These are phyloP conservation scores for Trichoderma hamatum DNA, from an alignment of 2,329 filamentous ascomycete genomes.

Conservation along the genomic window DNA sequence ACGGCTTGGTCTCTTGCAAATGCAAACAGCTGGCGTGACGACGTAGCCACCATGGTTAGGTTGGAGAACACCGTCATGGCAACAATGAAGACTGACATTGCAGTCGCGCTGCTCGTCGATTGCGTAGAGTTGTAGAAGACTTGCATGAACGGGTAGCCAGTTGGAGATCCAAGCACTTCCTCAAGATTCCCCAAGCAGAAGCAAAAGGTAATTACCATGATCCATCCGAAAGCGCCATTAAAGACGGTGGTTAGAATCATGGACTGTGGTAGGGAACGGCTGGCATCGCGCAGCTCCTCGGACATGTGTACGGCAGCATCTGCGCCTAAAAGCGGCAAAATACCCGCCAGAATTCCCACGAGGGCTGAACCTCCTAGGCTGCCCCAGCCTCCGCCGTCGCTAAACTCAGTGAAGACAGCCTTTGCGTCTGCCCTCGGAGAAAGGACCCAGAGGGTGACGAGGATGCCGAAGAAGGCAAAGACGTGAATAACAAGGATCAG, in stretches of 20 bases:
- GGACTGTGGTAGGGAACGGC: constrained; percentile 31
- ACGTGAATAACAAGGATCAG: constrained; percentile 54
- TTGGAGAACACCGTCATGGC: constrained; percentile 53
- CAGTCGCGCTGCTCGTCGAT: constrained; percentile 48
- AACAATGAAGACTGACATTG: constrained; percentile 51
- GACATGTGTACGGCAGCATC: constrained; percentile 16
- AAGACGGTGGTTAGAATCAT: constrained; percentile 46
- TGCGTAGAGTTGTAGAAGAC: constrained; percentile 56
- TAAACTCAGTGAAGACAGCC: constrained; percentile 20
- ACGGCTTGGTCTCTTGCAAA: constrained; percentile 46
- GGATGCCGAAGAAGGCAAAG: constrained; percentile 40
- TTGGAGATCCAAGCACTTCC: constrained; percentile 47
- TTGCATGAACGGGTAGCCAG: constrained; percentile 61
- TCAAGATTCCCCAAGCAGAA: constrained; percentile 57
- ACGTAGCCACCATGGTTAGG: constrained; percentile 58
- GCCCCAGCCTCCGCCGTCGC: constrained; percentile 19
- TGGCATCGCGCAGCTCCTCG: constrained; percentile 35
- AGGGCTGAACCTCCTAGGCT: constrained; percentile 14
- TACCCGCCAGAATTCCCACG: constrained; percentile 22
- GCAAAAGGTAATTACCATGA: constrained; percentile 59
- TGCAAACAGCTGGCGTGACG: constrained; percentile 60
- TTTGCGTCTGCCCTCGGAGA: constrained; percentile 16
- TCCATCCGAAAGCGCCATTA: constrained; percentile 57
- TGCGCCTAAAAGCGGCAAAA: constrained; percentile 19
- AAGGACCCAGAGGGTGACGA: constrained; percentile 39